Evolutionary conservation across 495 filamentous ascomycete species (phyloP), one percentile per base, ranked within the genome.

Genomic region (Penicillium mononematosum): DNA sequence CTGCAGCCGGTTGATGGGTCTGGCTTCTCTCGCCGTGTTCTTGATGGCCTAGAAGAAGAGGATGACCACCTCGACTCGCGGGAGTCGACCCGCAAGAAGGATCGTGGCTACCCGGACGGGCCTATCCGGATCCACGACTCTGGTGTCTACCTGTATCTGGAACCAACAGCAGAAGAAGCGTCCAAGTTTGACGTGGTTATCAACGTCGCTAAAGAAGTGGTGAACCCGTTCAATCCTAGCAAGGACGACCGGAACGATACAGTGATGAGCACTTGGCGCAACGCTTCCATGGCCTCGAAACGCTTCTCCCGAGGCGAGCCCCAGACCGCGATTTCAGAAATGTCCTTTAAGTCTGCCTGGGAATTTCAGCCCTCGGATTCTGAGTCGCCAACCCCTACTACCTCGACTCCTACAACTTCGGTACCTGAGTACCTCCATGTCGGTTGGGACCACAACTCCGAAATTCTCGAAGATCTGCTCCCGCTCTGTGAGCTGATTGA

Each of bases 381-480:
- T 20, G 60, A 50, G 44, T 44, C 61, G 9, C 82, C 80, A 10
- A 87, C 85, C 2, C 87, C 88, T 3, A 85, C 81, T 66, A 75
- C 64, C n/a, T 70, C 64, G 5, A 59, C 67, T 9, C 68, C 62
- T 19, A 65, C 66, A 14, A 56, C 70, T 25, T 72, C 77, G 16
- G 73, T 84, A 24, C 94, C 94, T 2, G 94, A 98, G 69, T 98
- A 98, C 67, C 85, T 98, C 49, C 94, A 98, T 67, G 88, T 98
- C 45, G 87, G 84, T 3, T 98, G 94, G 94, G 95, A 98, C 60
- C 94, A 98, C 72, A 97, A 98, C 64, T 96, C 93, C 0, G 91
- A 96, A 58, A 96, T 98, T 57, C 84, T 92, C 16, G 85, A 88
- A 22, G 94, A 98, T 66, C 73, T 98, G 29, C 85, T 88, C 67